Evolutionary conservation across 1,284 basidiomycete species (phyloP).

Genomic region (Leccinum huronense): DNA sequence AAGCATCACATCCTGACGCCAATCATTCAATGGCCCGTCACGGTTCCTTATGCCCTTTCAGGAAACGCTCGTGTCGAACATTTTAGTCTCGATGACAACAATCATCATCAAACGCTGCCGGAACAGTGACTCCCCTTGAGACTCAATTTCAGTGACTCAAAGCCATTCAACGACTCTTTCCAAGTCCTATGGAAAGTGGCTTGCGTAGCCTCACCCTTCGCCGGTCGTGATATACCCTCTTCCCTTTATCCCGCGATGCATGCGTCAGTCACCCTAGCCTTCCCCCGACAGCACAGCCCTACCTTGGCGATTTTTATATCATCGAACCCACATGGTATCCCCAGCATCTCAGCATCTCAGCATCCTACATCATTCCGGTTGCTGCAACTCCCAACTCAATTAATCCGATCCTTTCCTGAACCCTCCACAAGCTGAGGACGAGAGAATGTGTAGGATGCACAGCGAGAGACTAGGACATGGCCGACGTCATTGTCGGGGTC

Average conservation of each 20-base stretch:
- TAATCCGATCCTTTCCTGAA: slow-evolving; percentile 54
- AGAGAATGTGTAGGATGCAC: slow-evolving; percentile 97
- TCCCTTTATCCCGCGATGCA: slow-evolving; percentile 39
- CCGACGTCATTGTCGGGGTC: slow-evolving; percentile 86
- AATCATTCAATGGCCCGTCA: no score
- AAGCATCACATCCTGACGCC: slow-evolving; percentile 12
- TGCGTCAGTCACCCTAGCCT: slow-evolving; percentile 47
- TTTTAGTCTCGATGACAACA: slow-evolving; percentile 48
- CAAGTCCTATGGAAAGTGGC: slow-evolving; percentile 30
- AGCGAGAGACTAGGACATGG: slow-evolving; percentile 99
- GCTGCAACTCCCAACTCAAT: slow-evolving; percentile 51
- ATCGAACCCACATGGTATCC: slow-evolving; percentile 60
- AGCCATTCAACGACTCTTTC: slow-evolving; percentile 28
- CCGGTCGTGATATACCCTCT: slow-evolving; percentile 28
- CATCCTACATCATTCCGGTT: slow-evolving; percentile 58
- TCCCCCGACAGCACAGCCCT: slow-evolving; percentile 39
- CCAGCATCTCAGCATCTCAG: slow-evolving; percentile 55
- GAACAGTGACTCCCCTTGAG: no score
- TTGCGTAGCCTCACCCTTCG: slow-evolving; percentile 26
- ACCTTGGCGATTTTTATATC: slow-evolving; percentile 52
- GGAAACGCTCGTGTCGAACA: slow-evolving; percentile 45
- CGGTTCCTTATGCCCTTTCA: slow-evolving; percentile 38
- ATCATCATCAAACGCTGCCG: slow-evolving; percentile 9
- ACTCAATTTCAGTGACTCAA: slow-evolving; percentile 25
- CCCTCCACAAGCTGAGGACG: slow-evolving; percentile 42